These are phyloP conservation scores for Xylariaceae sp. DNA, from an alignment of 2,329 filamentous ascomycete genomes.

Conservation along the genomic window DNA sequence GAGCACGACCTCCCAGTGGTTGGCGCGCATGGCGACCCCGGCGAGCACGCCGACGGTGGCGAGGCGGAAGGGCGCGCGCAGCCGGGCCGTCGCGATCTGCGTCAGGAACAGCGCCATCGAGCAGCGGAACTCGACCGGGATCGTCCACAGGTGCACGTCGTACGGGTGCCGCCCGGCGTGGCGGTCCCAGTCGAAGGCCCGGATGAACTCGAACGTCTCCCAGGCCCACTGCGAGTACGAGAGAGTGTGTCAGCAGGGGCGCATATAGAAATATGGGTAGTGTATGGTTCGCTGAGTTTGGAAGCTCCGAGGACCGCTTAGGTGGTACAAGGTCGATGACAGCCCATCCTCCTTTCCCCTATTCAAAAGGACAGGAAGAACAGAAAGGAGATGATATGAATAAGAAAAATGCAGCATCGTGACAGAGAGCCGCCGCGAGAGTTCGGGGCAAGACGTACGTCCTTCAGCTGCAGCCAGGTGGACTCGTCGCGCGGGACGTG, in stretches of 20 bases:
- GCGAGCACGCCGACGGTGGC: constrained; percentile 33
- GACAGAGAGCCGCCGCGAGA: too few relatives aligned
- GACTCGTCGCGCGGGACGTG: constrained; percentile 34
- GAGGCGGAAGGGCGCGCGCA: constrained; percentile 36
- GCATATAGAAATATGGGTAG: too few relatives aligned
- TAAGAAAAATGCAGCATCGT: too few relatives aligned
- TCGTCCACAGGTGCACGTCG: constrained; percentile 56
- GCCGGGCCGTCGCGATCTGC: constrained; percentile 40
- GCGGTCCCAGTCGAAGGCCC: constrained; percentile 43
- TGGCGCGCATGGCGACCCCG: constrained; percentile 38
- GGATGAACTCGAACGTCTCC: constrained; percentile 42
- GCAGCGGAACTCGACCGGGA: constrained; percentile 52
- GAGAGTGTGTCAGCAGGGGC: too few relatives aligned
- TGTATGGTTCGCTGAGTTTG: too few relatives aligned
- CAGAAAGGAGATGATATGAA: too few relatives aligned
- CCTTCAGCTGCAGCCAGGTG: constrained; percentile 33
- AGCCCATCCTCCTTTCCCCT: too few relatives aligned
- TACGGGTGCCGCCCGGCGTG: constrained; percentile 43
- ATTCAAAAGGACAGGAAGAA: too few relatives aligned
- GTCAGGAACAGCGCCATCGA: constrained; percentile 51
- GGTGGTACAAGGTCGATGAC: too few relatives aligned
- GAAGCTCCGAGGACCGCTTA: too few relatives aligned
- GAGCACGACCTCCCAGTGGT: constrained; percentile 47
- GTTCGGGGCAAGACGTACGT: too few relatives aligned
- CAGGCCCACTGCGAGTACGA: constrained; percentile 37